Evolutionary conservation across 345 rosid species (phyloP), one percentile per base, ranked within the genome.

Genomic region (Aethionema arabicum): DNA sequence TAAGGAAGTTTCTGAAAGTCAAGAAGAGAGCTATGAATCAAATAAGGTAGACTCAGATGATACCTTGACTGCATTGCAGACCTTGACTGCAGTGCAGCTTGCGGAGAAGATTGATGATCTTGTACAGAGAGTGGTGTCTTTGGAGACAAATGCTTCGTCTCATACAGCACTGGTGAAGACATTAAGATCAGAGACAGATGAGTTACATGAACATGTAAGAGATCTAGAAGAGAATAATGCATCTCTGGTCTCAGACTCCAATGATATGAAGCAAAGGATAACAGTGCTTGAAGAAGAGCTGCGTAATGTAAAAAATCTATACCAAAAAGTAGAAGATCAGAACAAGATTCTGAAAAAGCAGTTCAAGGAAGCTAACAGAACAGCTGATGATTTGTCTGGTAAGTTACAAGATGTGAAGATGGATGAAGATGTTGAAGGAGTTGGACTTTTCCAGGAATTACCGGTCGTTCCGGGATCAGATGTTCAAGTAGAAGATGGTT

Each of bases 51-150:
- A 73, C 57, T 51, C 72, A 7, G 69, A 59, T 12, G 60, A 70
- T 4, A 37, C 69, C 35, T 52, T 81, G 6, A 79, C 93, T 0
- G 80, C 82, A 47, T 64, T 74, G 35, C 74, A 82, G 58, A 37
- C 69, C 35, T 52, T 81, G 6, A 79, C 93, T 0, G 80, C 82
- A 47, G 66, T 74, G 35, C 74, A 82, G 58, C 66, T 89, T 52
- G 95, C 78, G 0, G 93, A 82, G 59, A 92, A 74, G 60, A 80
- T 92, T 27, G 88, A 92, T 59, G 83, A 81, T 59, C 86, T 89
- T 60, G 96, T 82, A n/a, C 81, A 85, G 3, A 87, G 77, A 67
- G 87, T 90, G 35, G 82, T 78, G 38, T 68, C 59, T 29, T 66
- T 87, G 73, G 95, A 90, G 69, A 74, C 78, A 7, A 72, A 63